Evolutionary conservation across 2,329 filamentous ascomycete species (phyloP).

Genomic region (Thermothelomyces thermophilus): DNA sequence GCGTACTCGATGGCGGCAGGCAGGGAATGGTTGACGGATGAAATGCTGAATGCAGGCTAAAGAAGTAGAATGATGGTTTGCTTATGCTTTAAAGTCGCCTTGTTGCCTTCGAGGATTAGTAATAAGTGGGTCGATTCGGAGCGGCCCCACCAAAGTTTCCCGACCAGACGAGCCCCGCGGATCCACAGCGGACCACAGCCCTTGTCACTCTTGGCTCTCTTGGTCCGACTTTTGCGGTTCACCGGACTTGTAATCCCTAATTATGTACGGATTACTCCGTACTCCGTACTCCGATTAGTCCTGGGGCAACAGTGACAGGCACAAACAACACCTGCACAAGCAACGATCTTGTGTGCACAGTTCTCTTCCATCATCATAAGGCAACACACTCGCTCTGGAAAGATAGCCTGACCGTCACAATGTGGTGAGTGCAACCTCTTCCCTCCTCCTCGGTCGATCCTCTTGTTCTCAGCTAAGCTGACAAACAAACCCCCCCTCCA

Average conservation of each 20-base stretch:
- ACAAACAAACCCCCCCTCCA: slow-evolving; percentile 14
- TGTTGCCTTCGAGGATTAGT: neutral
- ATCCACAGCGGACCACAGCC: too few relatives aligned
- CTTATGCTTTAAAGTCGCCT: neutral
- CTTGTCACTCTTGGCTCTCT: too few relatives aligned
- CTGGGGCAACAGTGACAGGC: too few relatives aligned
- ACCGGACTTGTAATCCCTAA: too few relatives aligned
- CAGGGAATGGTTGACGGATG: neutral
- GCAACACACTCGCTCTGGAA: neutral
- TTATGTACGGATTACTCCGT: too few relatives aligned
- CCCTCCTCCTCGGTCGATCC: neutral
- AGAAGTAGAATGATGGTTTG: neutral
- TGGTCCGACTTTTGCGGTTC: too few relatives aligned
- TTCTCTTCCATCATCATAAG: neutral
- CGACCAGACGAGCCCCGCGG: too few relatives aligned
- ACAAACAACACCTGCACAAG: too few relatives aligned
- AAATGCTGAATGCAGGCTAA: neutral
- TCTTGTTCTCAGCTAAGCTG: neutral
- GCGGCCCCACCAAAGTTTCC: neutral
- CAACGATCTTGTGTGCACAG: neutral
- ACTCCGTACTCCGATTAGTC: too few relatives aligned
- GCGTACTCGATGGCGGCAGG: neutral
- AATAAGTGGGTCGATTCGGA: neutral
- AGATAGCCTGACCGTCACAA: slow-evolving; percentile 3
- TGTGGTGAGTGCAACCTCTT: slow-evolving; percentile 24